Conservation (phyloP, 805 yeast species). For the Jamesozyma jinghongensis region DNA sequence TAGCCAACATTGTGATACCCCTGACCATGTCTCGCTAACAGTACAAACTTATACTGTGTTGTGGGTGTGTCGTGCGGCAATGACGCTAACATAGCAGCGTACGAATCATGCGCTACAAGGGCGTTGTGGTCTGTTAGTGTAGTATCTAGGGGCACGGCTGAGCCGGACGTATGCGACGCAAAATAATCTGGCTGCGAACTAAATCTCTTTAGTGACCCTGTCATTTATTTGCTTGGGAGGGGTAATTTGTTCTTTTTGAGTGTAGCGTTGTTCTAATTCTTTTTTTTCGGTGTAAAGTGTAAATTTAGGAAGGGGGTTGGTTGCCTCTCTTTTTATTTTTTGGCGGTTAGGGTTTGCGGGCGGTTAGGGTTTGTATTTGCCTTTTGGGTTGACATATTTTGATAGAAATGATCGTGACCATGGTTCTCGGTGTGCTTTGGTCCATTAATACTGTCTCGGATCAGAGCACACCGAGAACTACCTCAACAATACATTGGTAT, state of each 20-base stretch:
- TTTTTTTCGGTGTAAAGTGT: neutral
- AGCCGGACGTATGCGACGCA: conserved; percentile 10
- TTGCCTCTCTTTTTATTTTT: no score
- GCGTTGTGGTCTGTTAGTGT: conserved; percentile 12
- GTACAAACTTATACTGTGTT: conserved; percentile 14
- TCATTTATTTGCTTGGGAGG: neutral
- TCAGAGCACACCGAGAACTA: no score
- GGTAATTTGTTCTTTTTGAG: neutral
- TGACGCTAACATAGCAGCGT: conserved; percentile 16
- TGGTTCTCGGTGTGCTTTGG: no score
- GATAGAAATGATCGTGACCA: no score
- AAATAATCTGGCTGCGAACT: conserved; percentile 23
- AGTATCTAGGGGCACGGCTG: conserved; percentile 10
- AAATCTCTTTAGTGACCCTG: conserved; percentile 2
- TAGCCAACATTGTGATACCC: conserved; percentile 56
- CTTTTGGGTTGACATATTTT: no score
- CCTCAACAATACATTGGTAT: no score
- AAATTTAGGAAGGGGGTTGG: no score
- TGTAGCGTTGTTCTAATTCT: neutral
- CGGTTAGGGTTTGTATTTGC: no score
- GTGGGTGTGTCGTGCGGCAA: conserved; percentile 16
- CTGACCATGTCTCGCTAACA: conserved; percentile 52
- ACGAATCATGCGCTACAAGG: conserved; percentile 10
- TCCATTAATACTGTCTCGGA: no score
- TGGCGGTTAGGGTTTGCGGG: no score